Percentiles rank a stretch among this genome's conserved stretches.
Evolutionary conservation across 768 basidiomycete species (phyloP).

Genomic region (Psilocybe cubensis): DNA sequence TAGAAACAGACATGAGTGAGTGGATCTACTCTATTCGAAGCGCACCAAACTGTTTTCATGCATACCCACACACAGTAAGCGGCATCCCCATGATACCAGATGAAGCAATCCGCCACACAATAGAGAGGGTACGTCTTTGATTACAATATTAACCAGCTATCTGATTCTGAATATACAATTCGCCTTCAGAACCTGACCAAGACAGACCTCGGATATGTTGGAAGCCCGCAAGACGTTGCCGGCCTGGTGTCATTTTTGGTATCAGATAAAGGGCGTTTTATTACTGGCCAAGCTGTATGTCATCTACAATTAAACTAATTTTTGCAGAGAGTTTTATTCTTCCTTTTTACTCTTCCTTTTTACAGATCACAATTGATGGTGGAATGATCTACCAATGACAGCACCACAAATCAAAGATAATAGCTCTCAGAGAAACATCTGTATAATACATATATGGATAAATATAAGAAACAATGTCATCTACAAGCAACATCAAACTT

Average conservation of each 20-base stretch:
- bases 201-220: not conserved
- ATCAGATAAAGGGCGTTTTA: constrained; percentile 7
- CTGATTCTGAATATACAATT: not conserved
- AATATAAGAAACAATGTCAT: too few species aligned
- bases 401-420: too few species aligned
- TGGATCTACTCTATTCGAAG: not conserved
- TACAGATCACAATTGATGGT: not conserved
- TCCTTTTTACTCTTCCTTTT: too few species aligned
- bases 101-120: not conserved
- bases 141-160: too few species aligned
- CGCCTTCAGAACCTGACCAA: not conserved
- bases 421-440: too few species aligned
- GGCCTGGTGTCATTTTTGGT: constrained; percentile 18
- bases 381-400: not conserved
- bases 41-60: too few species aligned
- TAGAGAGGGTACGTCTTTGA: too few species aligned
- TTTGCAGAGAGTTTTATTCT: too few species aligned
- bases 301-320: not conserved
- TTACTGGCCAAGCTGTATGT: constrained; percentile 10
- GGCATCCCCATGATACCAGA: not conserved
- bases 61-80: not conserved
- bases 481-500: too few species aligned
- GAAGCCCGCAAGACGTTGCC: constrained; percentile 12
- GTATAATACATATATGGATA: too few species aligned
- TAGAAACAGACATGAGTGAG: constrained; percentile 9